A percentile compares a stretch with the other conserved stretches of the same genome.
phyloP scores from a whole-genome alignment of 345 rosid genomes.

The Viola odorata region DNA sequence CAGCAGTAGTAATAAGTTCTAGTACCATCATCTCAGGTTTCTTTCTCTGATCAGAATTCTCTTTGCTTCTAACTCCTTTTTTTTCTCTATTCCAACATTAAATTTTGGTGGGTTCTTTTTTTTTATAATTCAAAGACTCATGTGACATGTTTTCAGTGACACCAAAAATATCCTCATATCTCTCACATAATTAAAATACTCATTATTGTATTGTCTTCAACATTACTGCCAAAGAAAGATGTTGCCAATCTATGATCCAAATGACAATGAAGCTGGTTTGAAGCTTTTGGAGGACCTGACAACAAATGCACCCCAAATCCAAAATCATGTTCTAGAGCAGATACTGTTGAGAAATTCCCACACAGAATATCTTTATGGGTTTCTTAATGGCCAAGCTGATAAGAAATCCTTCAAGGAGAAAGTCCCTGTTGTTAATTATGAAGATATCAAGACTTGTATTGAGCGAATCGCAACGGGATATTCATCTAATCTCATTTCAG shows the following conservation, averaged over 20 bases:
- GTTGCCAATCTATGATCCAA: conserved; percentile 70
- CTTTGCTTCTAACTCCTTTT: too few relatives aligned
- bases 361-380: conserved; percentile 58
- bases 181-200: conserved; percentile 2
- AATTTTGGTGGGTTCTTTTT: not conserved
- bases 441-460: conserved; percentile 61
- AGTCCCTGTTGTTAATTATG: conserved; percentile 79
- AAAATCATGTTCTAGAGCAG: conserved; percentile 46
- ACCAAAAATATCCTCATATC: conserved; percentile 5
- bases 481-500: conserved; percentile 58
- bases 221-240: conserved; percentile 20
- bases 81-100: too few relatives aligned
- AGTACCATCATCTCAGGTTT: too few relatives aligned
- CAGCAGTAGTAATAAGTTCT: too few relatives aligned
- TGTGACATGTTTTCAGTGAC: conserved; percentile 17
- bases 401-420: conserved; percentile 51
- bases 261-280: conserved; percentile 65
- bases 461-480: conserved; percentile 77
- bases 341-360: conserved; percentile 50
- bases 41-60: too few relatives aligned
- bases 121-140: not conserved
- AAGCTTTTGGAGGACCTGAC: conserved; percentile 71
- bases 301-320: conserved; percentile 50
- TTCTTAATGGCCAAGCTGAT: conserved; percentile 39
- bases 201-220: conserved; percentile 3